phyloP scores from a whole-genome alignment of 2,329 filamentous ascomycete species.

The Penicillium sp. region DNA sequence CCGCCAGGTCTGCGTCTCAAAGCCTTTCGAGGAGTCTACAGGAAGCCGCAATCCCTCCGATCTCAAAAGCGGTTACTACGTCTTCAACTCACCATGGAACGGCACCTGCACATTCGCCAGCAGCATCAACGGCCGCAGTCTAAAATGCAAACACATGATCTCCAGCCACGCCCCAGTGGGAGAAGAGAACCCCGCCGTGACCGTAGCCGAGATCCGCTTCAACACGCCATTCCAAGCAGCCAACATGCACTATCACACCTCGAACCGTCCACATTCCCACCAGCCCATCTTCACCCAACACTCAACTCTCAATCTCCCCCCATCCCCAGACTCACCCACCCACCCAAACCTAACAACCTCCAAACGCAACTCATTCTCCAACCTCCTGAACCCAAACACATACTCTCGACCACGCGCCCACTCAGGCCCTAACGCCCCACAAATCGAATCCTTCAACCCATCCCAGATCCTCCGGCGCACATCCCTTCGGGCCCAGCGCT shows the following conservation, averaged over 20 bases:
- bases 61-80: constrained; percentile 53
- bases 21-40: constrained; percentile 17
- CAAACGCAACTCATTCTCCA: constrained; percentile 31
- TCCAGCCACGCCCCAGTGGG: constrained; percentile 29
- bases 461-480: constrained; percentile 27
- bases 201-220: constrained; percentile 81
- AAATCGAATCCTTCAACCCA: constrained; percentile 7
- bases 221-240: constrained; percentile 64
- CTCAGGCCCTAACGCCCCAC: constrained; percentile 19
- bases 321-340: constrained; percentile 7
- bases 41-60: constrained; percentile 3
- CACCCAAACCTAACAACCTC: constrained; percentile 9
- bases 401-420: constrained; percentile 27
- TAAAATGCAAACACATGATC: constrained; percentile 71
- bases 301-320: constrained; percentile 2
- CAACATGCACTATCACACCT: constrained; percentile 27
- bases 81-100: constrained; percentile 81
- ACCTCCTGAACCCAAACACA: constrained; percentile 31
- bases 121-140: constrained; percentile 65
- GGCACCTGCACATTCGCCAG: constrained; percentile 82
- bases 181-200: constrained; percentile 38
- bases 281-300: constrained; percentile 21
- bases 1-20: constrained; percentile 33
- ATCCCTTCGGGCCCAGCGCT: constrained; percentile 23
- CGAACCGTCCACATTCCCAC: constrained; percentile 14